Evolutionary conservation across 2,329 filamentous ascomycete genomes (phyloP).

Genomic region (Exutisphaerella laricina): DNA sequence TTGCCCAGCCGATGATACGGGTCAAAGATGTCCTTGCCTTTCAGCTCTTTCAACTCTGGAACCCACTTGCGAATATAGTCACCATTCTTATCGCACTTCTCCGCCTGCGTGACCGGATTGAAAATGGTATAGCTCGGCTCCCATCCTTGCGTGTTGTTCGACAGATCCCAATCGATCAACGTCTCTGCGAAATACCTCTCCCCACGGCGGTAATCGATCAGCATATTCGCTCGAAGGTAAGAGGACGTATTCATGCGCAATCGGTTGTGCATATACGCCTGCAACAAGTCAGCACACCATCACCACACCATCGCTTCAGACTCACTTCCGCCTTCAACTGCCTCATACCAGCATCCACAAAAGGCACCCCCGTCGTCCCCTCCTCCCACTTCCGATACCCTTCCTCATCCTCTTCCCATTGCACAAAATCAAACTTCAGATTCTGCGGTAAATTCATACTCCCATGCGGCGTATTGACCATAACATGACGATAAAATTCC

Average conservation of each 20-base stretch:
- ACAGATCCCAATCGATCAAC: conserved; percentile 45
- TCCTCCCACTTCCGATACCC: conserved; percentile 47
- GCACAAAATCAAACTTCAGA: conserved; percentile 47
- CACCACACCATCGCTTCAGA: neutral
- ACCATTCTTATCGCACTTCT: conserved; percentile 75
- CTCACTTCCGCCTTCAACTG: conserved; percentile 42
- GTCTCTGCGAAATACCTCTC: conserved; percentile 50
- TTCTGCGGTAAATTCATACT: conserved; percentile 49
- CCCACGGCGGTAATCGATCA: conserved; percentile 47
- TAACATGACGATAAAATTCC: conserved; percentile 47
- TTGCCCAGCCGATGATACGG: conserved; percentile 41
- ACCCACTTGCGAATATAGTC: conserved; percentile 81
- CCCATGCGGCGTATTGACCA: conserved; percentile 43
- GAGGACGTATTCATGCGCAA: conserved; percentile 47
- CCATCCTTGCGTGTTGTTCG: conserved; percentile 50
- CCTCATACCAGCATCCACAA: conserved; percentile 49
- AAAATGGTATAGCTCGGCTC: conserved; percentile 48
- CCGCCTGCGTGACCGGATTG: conserved; percentile 69
- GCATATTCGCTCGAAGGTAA: conserved; percentile 46
- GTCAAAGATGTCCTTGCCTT: conserved; percentile 47
- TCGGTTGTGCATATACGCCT: conserved; percentile 49
- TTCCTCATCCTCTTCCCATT: conserved; percentile 48
- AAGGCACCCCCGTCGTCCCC: conserved; percentile 45
- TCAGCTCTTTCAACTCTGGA: conserved; percentile 58
- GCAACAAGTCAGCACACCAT: neutral